phyloP scores from a whole-genome alignment of 306 rosid species.

The Sesbania bispinosa region DNA sequence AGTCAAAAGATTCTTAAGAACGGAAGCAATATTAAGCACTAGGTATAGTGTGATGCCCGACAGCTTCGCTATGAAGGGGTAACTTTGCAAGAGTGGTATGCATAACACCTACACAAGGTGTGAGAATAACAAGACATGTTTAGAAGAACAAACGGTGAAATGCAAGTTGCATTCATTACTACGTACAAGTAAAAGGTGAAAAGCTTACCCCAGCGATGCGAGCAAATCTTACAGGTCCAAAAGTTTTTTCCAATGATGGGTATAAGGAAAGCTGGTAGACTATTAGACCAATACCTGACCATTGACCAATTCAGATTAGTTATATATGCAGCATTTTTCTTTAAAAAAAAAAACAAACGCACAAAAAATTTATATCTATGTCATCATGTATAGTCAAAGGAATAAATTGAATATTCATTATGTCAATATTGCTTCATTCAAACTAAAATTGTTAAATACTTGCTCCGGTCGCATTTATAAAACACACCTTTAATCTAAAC shows the following conservation, averaged over 20 bases:
- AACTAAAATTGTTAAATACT: too few species aligned
- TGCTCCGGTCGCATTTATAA: too few species aligned
- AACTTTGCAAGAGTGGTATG: conserved; percentile 67
- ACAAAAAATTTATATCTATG: too few species aligned
- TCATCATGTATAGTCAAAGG: not conserved
- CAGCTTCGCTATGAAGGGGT: conserved; percentile 51
- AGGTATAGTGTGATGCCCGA: conserved; percentile 42
- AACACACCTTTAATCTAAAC: too few species aligned
- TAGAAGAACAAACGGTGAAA: not conserved
- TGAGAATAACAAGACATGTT: not conserved
- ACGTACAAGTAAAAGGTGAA: not conserved
- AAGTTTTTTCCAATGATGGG: conserved; percentile 43
- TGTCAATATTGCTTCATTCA: too few species aligned
- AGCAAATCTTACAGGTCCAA: conserved; percentile 43
- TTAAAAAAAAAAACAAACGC: not conserved
- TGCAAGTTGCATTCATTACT: not conserved
- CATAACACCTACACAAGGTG: conserved; percentile 41
- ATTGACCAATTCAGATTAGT: not conserved
- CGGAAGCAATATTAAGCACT: conserved; percentile 42
- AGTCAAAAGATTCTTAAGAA: conserved; percentile 41
- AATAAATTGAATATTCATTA: not conserved
- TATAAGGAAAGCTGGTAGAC: conserved; percentile 53
- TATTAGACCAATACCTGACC: conserved; percentile 54
- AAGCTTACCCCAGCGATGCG: conserved; percentile 58
- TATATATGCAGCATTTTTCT: not conserved